These are phyloP conservation scores for Paecilomyces niveus DNA, from an alignment of 2,329 filamentous ascomycete genomes.

Conservation along the genomic window DNA sequence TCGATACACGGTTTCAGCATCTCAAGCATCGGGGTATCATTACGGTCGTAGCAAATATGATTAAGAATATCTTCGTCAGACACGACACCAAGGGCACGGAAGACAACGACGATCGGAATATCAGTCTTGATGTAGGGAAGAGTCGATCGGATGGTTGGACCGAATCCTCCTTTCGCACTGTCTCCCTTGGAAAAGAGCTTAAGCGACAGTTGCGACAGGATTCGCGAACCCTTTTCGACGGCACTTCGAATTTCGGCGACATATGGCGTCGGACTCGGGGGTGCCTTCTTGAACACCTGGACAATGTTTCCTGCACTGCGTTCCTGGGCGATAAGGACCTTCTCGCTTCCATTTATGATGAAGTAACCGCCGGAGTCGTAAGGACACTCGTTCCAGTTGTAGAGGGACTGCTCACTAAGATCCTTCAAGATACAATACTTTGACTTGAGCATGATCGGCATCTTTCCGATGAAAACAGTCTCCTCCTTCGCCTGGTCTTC, in stretches of 20 bases:
- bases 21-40: constrained; percentile 94
- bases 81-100: constrained; percentile 89
- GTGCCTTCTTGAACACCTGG: constrained; percentile 96
- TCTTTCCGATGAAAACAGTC: constrained; percentile 84
- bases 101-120: constrained; percentile 89
- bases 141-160: constrained; percentile 81
- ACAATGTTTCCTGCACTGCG: constrained; percentile 97
- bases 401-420: constrained; percentile 77
- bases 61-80: constrained; percentile 98
- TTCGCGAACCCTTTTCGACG: constrained; percentile 87
- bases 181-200: constrained; percentile 86
- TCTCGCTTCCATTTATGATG: constrained; percentile 98
- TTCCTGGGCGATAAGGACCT: constrained; percentile 96
- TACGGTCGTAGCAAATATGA: constrained; percentile 93
- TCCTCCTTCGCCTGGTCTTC: constrained; percentile 55
- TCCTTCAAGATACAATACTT: constrained; percentile 86
- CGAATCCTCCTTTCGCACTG: constrained; percentile 68
- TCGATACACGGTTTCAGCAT: constrained; percentile 96
- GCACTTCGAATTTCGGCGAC: constrained; percentile 95
- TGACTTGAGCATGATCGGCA: constrained; percentile 97
- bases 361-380: constrained; percentile 99
- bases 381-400: constrained; percentile 89
- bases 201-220: constrained; percentile 87
- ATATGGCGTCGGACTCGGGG: constrained; percentile 85
- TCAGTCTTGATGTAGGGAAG: constrained; percentile 92